A percentile compares a stretch with the other conserved stretches of the same genome.
Evolutionary conservation across 805 yeast species (phyloP).

Genomic region (Saturnispora silvae): DNA sequence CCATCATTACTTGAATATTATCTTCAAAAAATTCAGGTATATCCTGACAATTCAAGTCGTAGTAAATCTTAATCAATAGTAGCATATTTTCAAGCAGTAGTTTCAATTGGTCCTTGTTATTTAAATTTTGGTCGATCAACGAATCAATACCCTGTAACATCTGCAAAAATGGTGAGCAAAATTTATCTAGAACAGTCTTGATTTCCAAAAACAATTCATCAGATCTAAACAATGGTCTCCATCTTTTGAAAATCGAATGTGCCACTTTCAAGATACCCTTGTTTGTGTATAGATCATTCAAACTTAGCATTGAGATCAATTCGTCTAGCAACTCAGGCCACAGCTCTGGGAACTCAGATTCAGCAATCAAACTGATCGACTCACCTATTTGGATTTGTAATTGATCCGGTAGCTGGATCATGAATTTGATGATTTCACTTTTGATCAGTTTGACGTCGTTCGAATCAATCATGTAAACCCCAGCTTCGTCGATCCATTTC

Average conservation of each 20-base stretch:
- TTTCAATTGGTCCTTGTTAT: constrained; percentile 40
- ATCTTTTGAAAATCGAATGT: constrained; percentile 89
- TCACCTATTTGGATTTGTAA: constrained; percentile 93
- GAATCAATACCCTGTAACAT: constrained; percentile 59
- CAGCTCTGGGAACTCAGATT: constrained; percentile 84
- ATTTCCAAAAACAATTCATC: constrained; percentile 86
- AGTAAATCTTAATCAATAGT: constrained; percentile 69
- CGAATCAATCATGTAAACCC: constrained; percentile 52
- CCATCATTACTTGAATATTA: constrained; percentile 67
- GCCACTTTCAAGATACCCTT: constrained; percentile 86
- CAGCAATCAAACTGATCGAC: constrained; percentile 85
- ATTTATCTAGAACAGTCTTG: constrained; percentile 73
- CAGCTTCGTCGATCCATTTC: constrained; percentile 86
- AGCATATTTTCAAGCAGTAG: constrained; percentile 61
- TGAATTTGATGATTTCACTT: constrained; percentile 66
- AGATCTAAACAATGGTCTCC: constrained; percentile 91
- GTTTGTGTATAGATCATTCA: constrained; percentile 59
- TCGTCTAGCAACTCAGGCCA: constrained; percentile 77
- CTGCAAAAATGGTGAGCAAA: constrained; percentile 68
- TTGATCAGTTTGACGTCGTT: constrained; percentile 63
- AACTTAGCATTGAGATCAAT: constrained; percentile 54
- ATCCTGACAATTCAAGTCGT: constrained; percentile 94
- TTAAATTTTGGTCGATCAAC: constrained; percentile 37
- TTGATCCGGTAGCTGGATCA: constrained; percentile 71
- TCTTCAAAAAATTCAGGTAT: constrained; percentile 98